Percentiles rank a stretch among this genome's conserved stretches.
Conservation (phyloP, 129 eudicot species). For the Flaveria brownii region DNA sequence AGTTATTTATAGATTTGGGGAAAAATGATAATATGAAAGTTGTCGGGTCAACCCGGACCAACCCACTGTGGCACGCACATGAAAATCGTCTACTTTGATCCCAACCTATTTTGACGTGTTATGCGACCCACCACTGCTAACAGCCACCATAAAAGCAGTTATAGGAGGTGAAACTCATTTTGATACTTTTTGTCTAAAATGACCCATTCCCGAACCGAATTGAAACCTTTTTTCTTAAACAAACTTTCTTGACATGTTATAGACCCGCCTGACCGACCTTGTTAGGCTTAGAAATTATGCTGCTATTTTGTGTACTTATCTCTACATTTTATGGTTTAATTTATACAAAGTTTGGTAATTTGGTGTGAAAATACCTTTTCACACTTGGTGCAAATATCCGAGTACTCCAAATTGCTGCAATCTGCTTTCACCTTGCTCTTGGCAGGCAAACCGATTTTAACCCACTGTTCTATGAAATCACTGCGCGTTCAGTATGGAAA, state of each 20-base stretch:
- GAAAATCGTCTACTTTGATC: too few relatives aligned
- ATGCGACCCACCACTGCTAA: not conserved
- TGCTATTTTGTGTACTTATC: not conserved
- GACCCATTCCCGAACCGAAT: not conserved
- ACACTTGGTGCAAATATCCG: constrained; percentile 57
- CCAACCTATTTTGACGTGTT: too few relatives aligned
- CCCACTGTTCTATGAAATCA: constrained; percentile 94
- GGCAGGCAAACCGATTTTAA: constrained; percentile 73
- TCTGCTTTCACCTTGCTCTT: constrained; percentile 71
- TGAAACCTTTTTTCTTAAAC: not conserved
- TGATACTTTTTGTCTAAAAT: not conserved
- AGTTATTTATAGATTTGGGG: not conserved
- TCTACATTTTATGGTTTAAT: not conserved
- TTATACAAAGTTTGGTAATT: not conserved
- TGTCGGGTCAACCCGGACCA: too few relatives aligned
- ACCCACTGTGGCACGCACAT: too few relatives aligned
- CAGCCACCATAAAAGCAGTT: not conserved
- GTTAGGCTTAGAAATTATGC: not conserved
- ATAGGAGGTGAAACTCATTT: not conserved
- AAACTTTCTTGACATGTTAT: not conserved
- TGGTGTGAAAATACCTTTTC: constrained; percentile 67
- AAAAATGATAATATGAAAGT: not conserved
- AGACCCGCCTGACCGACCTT: not conserved
- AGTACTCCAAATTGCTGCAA: constrained; percentile 32
- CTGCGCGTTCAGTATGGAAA: constrained; percentile 39